A percentile compares a stretch with the other conserved stretches of the same genome.
These are phyloP conservation scores for Podaxis pistillaris DNA, from an alignment of 768 basidiomycete genomes.

Conservation along the genomic window DNA sequence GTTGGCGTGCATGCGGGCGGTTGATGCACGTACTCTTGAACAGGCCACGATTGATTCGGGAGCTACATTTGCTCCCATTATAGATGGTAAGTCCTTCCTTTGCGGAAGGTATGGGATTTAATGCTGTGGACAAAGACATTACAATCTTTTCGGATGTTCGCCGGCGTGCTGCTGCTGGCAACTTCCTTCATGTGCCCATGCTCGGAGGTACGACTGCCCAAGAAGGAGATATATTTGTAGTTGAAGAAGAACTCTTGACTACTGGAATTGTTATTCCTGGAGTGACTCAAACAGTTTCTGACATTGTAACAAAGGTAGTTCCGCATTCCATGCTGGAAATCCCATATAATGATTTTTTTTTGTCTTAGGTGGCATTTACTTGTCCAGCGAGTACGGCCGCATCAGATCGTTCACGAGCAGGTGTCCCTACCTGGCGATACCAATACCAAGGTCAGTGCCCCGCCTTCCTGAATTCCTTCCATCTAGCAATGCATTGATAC, in stretches of 20 bases:
- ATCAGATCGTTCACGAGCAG: conserved; percentile 24
- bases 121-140: conserved; percentile 21
- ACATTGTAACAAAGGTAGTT: conserved; percentile 31
- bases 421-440: conserved; percentile 28
- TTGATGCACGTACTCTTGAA: conserved; percentile 29
- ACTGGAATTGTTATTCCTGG: conserved; percentile 25
- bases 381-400: conserved; percentile 28
- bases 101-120: not conserved
- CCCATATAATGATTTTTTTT: not conserved
- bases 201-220: conserved; percentile 29
- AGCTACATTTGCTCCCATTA: conserved; percentile 24
- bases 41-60: conserved; percentile 28
- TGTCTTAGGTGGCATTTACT: conserved; percentile 24
- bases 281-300: conserved; percentile 27
- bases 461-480: not conserved
- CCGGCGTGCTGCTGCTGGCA: conserved; percentile 23
- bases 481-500: not conserved
- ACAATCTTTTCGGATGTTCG: conserved; percentile 30
- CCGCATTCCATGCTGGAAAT: not conserved
- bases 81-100: conserved; percentile 25
- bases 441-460: conserved; percentile 25
- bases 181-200: conserved; percentile 28
- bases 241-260: conserved; percentile 25
- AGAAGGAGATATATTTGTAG: conserved; percentile 33
- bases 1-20: conserved; percentile 32